Base-by-base conservation (phyloP, 352 stramenopile genomes). In the Thalassiosira livingstoniorum region DNA sequence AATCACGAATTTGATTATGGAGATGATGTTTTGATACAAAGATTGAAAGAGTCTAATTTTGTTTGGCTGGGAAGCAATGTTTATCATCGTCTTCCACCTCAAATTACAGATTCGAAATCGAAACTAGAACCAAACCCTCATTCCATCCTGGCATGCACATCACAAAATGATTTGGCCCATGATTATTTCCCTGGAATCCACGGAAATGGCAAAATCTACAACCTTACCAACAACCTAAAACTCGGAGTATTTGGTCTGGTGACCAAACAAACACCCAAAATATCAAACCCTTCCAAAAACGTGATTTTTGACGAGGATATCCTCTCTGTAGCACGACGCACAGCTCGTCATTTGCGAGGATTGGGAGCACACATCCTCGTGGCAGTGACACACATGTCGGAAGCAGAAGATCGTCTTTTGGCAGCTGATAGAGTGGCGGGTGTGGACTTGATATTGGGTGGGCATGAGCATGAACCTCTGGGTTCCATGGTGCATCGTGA, bases 401-500 rank as follows among this genome's bases (percentile, higher is more conserved):
- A 96, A 67, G 88, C 84, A 0, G 89, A 96, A 62, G 95, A 97
- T 80, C 89, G 91, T 31, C 72, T 92, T 27, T 69, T 97, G 35
- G 93, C 93, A 0, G 79, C 86, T 2, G 79, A 82, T 31, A 87
- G 87, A 45, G 87, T 95, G 29, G 88, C 90, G 3, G 92, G 92
- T 4, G 96, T 97, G 35, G 89, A 97, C 62, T 65, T 97, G 51
- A 92, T 98, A 42, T 86, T 98, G 23, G 96, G 96, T 15, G 95
- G 96, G 11, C 96, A 98, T 78, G 96, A 98, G 76, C 96, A 98
- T 77, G 94, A 97, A 45, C 94, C 94, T 0, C 94, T 97, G 63
- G 95, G 95, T 51, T 68, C 96, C 60, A 95, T 96, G 57, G 81
- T 92, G 1, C 72, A 82, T 66, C 60, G 55, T 42, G 25, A 42